phyloP scores from a whole-genome alignment of 179 eudicot species.

The Gypsophila paniculata region DNA sequence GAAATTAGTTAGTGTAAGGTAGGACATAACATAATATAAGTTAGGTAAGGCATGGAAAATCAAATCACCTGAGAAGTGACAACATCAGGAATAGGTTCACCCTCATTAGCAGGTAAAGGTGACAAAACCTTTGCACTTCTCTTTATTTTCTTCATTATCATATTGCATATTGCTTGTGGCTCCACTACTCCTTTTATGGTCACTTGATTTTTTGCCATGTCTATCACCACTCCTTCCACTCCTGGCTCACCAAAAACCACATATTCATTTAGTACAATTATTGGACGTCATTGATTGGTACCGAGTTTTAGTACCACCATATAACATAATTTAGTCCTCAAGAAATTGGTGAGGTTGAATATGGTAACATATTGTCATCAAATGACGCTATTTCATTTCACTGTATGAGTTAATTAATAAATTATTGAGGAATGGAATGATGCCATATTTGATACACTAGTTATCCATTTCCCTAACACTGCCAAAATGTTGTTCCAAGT shows the following conservation, averaged over 20 bases:
- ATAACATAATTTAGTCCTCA: no score
- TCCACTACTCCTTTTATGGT: slow-evolving; percentile 82
- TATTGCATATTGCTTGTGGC: slow-evolving; percentile 69
- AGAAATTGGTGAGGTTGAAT: no score
- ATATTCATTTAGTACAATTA: no score
- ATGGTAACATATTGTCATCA: no score
- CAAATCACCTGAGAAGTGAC: slow-evolving; percentile 68
- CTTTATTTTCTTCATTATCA: slow-evolving; percentile 68
- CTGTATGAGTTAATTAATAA: no score
- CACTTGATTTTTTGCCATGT: slow-evolving; percentile 69
- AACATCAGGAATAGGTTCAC: slow-evolving; percentile 64
- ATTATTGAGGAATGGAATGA: slow-evolving; percentile 11
- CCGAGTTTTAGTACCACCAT: no score
- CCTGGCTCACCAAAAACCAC: slow-evolving; percentile 35
- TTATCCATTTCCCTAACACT: background rate
- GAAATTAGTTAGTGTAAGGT: background rate
- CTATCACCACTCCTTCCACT: slow-evolving; percentile 68
- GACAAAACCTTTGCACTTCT: slow-evolving; percentile 72
- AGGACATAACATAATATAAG: background rate
- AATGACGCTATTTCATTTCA: no score
- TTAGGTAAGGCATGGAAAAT: slow-evolving; percentile 13
- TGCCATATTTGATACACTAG: background rate
- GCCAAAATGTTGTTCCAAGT: slow-evolving; percentile 1
- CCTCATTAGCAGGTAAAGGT: slow-evolving; percentile 77
- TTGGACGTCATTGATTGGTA: no score